A percentile compares a stretch with the other conserved stretches of the same genome.
These are phyloP conservation scores for Fusarium phyllophilum DNA, from an alignment of 2,329 filamentous ascomycete genomes.

Conservation along the genomic window DNA sequence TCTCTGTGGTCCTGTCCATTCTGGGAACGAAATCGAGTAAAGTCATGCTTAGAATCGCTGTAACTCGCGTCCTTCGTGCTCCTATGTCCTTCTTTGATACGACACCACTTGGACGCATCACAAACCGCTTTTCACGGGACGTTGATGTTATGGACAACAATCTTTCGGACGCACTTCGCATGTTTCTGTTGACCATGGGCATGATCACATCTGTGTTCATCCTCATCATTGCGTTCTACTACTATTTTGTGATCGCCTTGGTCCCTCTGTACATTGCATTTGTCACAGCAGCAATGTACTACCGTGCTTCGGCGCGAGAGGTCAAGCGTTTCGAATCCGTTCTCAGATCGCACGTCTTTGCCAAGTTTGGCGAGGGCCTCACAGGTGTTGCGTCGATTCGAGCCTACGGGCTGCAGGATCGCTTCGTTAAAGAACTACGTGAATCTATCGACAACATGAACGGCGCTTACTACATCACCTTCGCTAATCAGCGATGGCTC, in stretches of 20 bases:
- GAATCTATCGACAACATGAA: slow-evolving; percentile 90
- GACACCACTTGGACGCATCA: slow-evolving; percentile 92
- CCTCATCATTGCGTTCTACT: slow-evolving; percentile 93
- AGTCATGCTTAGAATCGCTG: slow-evolving; percentile 81
- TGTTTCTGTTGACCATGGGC: slow-evolving; percentile 87
- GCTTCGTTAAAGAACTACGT: slow-evolving; percentile 77
- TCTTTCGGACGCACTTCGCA: slow-evolving; percentile 86
- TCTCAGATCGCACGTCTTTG: slow-evolving; percentile 86
- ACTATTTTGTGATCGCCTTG: slow-evolving; percentile 78
- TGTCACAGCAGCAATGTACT: slow-evolving; percentile 85
- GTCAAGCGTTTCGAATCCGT: slow-evolving; percentile 95
- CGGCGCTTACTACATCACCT: slow-evolving; percentile 92
- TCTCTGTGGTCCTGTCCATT: slow-evolving; percentile 80
- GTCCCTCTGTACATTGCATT: slow-evolving; percentile 78
- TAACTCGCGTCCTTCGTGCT: slow-evolving; percentile 77
- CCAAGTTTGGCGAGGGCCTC: slow-evolving; percentile 90
- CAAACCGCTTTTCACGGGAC: slow-evolving; percentile 94
- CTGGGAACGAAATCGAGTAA: slow-evolving; percentile 85
- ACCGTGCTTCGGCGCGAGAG: slow-evolving; percentile 89
- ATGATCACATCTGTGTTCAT: slow-evolving; percentile 87
- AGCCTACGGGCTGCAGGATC: slow-evolving; percentile 83
- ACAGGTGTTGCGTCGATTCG: slow-evolving; percentile 86
- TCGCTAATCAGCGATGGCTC: slow-evolving; percentile 95
- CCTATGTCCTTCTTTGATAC: slow-evolving; percentile 97
- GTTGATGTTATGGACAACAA: slow-evolving; percentile 97